Evolutionary conservation across 306 rosid species (phyloP).

Genomic region (Erythrophleum fordii): DNA sequence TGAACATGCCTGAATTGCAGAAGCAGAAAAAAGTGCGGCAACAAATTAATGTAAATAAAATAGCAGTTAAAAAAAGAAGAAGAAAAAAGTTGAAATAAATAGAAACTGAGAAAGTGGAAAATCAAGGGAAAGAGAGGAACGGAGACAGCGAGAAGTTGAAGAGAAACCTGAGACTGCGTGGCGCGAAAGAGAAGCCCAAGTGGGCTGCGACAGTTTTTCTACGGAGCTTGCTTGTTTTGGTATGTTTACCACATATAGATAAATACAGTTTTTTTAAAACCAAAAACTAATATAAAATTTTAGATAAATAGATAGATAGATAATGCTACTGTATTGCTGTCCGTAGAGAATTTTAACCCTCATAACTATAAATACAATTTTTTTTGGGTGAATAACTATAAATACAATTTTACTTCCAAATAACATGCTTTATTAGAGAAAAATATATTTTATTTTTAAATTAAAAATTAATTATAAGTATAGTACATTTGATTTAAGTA

Average conservation of each 20-base stretch:
- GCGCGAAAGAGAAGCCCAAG: background rate
- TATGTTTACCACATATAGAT: background rate
- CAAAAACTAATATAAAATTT: too few species aligned
- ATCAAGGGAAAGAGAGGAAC: background rate
- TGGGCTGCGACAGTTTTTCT: background rate
- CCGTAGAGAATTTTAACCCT: too few species aligned
- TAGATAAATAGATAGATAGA: too few species aligned
- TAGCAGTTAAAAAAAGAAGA: background rate
- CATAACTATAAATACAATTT: too few species aligned
- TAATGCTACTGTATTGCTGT: too few species aligned
- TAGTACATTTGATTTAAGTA: too few species aligned
- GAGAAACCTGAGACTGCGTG: conserved; percentile 4
- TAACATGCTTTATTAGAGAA: too few species aligned
- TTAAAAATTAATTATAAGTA: too few species aligned
- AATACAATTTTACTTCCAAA: too few species aligned
- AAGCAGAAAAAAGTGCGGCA: background rate
- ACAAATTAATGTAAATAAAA: background rate
- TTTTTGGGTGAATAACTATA: too few species aligned
- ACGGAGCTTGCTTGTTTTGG: background rate
- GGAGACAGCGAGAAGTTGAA: background rate
- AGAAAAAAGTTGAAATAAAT: background rate
- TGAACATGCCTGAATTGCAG: background rate
- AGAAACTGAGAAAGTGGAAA: background rate
- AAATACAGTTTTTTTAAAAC: conserved; percentile 1
- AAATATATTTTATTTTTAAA: too few species aligned